These are phyloP conservation scores for Penicillium sp. DNA, from an alignment of 2,329 filamentous ascomycete species.

Conservation along the genomic window DNA sequence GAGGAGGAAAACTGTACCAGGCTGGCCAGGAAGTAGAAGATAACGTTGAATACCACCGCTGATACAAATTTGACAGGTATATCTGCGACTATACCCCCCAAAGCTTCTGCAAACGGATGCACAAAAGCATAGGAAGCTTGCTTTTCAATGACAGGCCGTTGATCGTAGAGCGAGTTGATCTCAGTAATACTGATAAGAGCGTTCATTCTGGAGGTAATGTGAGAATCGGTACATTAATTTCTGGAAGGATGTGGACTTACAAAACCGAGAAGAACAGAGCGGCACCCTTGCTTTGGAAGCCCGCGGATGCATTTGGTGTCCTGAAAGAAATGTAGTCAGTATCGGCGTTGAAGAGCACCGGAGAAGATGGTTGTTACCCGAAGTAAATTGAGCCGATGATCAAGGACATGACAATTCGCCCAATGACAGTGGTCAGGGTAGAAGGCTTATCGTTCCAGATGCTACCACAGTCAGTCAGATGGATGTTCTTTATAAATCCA, in stretches of 20 bases:
- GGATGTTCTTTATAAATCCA: slow-evolving; percentile 2
- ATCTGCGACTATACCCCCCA: slow-evolving; percentile 84
- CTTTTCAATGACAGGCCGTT: slow-evolving; percentile 92
- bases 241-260: slow-evolving; percentile 63
- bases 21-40: slow-evolving; percentile 86
- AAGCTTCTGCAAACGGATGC: slow-evolving; percentile 84
- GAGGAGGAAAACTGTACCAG: slow-evolving; percentile 49
- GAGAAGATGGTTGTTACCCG: slow-evolving; percentile 25
- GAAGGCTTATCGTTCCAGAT: slow-evolving; percentile 77
- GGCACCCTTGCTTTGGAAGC: slow-evolving; percentile 79
- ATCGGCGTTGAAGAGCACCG: not conserved
- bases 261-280: slow-evolving; percentile 86
- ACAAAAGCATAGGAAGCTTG: slow-evolving; percentile 87
- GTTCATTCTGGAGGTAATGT: slow-evolving; percentile 49
- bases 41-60: slow-evolving; percentile 75
- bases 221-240: not conserved
- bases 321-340: slow-evolving; percentile 59
- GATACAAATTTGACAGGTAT: slow-evolving; percentile 82
- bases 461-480: slow-evolving; percentile 44
- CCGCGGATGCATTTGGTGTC: slow-evolving; percentile 68
- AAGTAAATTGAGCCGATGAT: slow-evolving; percentile 69
- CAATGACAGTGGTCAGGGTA: slow-evolving; percentile 68
- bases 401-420: slow-evolving; percentile 75
- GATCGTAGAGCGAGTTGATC: slow-evolving; percentile 85
- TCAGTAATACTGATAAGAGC: slow-evolving; percentile 69